Evolutionary conservation across 139 green algal species (phyloP).

Genomic region (Chlorella sp.): DNA sequence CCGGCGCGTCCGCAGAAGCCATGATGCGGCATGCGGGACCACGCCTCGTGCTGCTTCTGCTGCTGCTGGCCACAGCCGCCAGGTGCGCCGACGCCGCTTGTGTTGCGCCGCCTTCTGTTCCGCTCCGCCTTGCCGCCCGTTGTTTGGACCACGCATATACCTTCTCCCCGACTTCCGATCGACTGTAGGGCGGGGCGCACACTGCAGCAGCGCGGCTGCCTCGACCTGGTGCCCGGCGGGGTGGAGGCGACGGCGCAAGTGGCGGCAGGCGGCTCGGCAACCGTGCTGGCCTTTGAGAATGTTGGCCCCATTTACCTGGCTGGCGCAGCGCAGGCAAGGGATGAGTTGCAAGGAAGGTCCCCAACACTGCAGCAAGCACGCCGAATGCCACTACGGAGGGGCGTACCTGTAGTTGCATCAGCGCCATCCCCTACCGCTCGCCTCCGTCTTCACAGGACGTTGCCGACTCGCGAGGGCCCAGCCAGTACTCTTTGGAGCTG

Average conservation of each 20-base stretch:
- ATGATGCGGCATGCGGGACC: too few relatives aligned
- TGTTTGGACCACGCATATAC: too few relatives aligned
- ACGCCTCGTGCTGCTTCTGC: too few relatives aligned
- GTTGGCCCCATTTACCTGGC: neutral
- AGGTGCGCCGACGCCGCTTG: too few relatives aligned
- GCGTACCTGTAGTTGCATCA: neutral
- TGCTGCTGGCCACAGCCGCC: too few relatives aligned
- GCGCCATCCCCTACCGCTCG: neutral
- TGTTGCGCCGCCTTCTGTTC: too few relatives aligned
- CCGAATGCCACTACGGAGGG: too few relatives aligned
- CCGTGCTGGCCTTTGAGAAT: neutral
- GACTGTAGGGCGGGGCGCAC: too few relatives aligned
- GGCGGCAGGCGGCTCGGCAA: neutral
- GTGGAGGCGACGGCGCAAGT: neutral
- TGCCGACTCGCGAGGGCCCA: neutral
- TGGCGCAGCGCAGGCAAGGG: neutral
- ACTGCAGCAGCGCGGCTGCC: neutral
- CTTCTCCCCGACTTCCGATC: too few relatives aligned
- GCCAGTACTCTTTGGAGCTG: neutral
- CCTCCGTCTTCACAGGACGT: neutral
- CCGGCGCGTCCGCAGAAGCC: too few relatives aligned
- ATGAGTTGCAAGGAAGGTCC: neutral
- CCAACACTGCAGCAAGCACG: neutral
- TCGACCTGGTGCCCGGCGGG: conserved; percentile 1
- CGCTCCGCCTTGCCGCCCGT: too few relatives aligned